Evolutionary conservation across 1,139 yeast genomes (phyloP), one percentile per base, ranked within the genome.

Genomic region (Geotrichum candidum): DNA sequence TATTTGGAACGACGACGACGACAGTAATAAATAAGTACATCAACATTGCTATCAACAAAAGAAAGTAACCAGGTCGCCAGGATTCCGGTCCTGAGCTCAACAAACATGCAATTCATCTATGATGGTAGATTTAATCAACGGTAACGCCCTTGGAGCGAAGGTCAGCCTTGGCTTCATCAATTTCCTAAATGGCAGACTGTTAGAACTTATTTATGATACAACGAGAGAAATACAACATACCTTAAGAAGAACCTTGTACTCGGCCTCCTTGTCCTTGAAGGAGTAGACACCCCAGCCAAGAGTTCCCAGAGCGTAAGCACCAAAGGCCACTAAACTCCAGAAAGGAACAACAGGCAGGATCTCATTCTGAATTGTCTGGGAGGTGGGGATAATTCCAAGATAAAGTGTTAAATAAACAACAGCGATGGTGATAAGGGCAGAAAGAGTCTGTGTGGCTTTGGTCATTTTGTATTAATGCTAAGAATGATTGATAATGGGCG

Each of bases 251-350:
- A 86, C 91, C 68, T 79, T 73, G 75, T 87, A 84, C 73, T 86
- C 87, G 61, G 80, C 87, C 67, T 85, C 85, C 75, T 87, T 87
- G 76, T 87, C 90, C 70, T 86, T 85, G 76, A 87, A 85, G 1
- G 90, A 84, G 69, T 80, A 77, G 27, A 87, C 86, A 61, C 89
- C 90, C 80, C 83, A 83, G 53, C 94, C 92, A 64, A 87, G 79
- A 9, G 88, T 82, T 57, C 82, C 87, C 68, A 87, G 79, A 18
- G 91, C 85, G 70, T 85, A 87, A 25, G 88, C 77, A 45, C 92
- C 92, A 72, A 87, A 87, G 6, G 87, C 70, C 41, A 87, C 89
- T 67, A 87, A 76, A 0, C 78, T 81, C 92, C 92, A 87, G 79
- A 82, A 85, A 59, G 94, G 94, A 63, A 87, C 75, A 70, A 80